Conservation (phyloP, 257 asterid species). For the Buddleja alternifolia region DNA sequence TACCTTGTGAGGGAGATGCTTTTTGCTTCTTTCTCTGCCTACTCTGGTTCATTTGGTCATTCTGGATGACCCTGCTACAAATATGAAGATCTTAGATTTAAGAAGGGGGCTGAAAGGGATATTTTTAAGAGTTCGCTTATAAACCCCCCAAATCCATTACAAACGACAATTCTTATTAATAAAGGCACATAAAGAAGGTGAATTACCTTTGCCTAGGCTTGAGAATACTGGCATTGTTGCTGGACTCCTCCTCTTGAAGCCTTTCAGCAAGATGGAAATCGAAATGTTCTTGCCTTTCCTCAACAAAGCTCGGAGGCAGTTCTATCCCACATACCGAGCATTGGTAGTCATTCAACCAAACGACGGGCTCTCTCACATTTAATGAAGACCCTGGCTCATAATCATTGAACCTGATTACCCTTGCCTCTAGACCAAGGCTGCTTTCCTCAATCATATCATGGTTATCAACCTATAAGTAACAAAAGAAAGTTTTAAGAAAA, state of each 20-base stretch:
- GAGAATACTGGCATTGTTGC: constrained; percentile 33
- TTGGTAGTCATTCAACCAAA: constrained; percentile 76
- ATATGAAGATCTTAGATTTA: not conserved
- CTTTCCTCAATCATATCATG: constrained; percentile 32
- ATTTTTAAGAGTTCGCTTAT: too few relatives aligned
- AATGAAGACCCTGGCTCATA: constrained; percentile 43
- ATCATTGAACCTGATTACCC: constrained; percentile 12
- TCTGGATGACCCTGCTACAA: constrained; percentile 47
- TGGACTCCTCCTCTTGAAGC: constrained; percentile 80
- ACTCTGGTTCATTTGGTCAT: constrained; percentile 41
- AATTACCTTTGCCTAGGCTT: constrained; percentile 46
- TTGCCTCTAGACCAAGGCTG: constrained; percentile 25
- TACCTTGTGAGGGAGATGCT: constrained; percentile 49
- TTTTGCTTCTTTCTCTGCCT: constrained; percentile 70
- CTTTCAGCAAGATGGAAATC: constrained; percentile 93
- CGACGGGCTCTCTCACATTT: constrained; percentile 33
- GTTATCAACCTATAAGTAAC: constrained; percentile 45
- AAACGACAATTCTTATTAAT: too few relatives aligned
- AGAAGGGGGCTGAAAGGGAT: too few relatives aligned
- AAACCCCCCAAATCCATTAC: too few relatives aligned
- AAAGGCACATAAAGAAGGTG: constrained; percentile 13
- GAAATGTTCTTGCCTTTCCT: constrained; percentile 89
- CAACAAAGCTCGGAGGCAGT: constrained; percentile 75
- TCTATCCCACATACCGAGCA: constrained; percentile 86
- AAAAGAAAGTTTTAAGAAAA: not conserved